These are phyloP conservation scores for Gymnopus androsaceus DNA, from an alignment of 1,284 basidiomycete species.

Conservation along the genomic window DNA sequence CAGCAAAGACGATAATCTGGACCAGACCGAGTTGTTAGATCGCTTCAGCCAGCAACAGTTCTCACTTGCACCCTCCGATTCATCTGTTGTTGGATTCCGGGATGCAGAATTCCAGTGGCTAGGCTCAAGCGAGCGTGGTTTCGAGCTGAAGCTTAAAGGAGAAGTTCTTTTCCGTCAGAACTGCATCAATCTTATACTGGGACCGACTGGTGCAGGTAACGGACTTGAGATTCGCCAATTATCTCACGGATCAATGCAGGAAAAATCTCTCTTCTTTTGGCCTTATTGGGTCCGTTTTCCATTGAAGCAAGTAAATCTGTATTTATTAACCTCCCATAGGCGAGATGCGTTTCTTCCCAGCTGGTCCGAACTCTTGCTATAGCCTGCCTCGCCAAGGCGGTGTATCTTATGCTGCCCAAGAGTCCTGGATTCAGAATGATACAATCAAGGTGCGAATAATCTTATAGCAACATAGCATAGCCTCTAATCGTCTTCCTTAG, in stretches of 20 bases:
- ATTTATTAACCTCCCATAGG: constrained; percentile 24
- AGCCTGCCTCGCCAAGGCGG: constrained; percentile 65
- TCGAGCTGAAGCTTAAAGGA: constrained; percentile 20
- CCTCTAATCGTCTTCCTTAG: constrained; percentile 37
- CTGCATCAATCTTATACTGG: constrained; percentile 23
- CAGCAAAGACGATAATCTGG: neutral
- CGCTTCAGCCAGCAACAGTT: constrained; percentile 34
- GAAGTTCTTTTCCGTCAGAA: constrained; percentile 21
- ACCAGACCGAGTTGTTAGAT: constrained; percentile 52
- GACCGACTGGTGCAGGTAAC: constrained; percentile 29
- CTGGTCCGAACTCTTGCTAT: constrained; percentile 57
- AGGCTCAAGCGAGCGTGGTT: constrained; percentile 24
- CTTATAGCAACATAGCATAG: neutral
- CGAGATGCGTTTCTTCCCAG: constrained; percentile 63
- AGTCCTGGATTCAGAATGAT: constrained; percentile 61
- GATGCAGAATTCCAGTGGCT: constrained; percentile 48
- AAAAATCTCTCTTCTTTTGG: constrained; percentile 55
- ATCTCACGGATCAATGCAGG: constrained; percentile 19
- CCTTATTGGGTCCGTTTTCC: constrained; percentile 38
- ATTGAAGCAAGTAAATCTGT: too few species aligned
- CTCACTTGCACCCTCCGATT: constrained; percentile 24
- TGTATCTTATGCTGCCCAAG: constrained; percentile 76
- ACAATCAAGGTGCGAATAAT: constrained; percentile 43
- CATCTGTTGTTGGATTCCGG: constrained; percentile 37
- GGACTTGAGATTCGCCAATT: neutral